phyloP scores from a whole-genome alignment of 2,329 filamentous ascomycete genomes.

The Madurella mycetomatis region DNA sequence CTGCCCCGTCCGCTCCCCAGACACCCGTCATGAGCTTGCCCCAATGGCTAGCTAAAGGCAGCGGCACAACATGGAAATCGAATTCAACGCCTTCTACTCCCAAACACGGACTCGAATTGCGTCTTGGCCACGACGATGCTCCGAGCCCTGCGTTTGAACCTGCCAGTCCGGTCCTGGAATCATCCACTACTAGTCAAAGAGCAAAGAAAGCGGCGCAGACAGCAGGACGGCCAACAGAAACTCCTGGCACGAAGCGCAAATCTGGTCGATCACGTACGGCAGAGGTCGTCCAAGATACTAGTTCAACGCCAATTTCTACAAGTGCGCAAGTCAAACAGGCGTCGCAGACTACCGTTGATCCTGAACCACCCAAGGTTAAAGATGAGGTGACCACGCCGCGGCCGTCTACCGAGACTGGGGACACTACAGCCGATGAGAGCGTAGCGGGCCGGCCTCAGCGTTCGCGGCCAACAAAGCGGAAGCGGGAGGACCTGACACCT shows the following conservation, averaged over 20 bases:
- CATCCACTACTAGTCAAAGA: background rate
- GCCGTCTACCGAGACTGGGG: slow-evolving; percentile 50
- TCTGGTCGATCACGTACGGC: slow-evolving; percentile 1
- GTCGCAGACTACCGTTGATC: slow-evolving; percentile 29
- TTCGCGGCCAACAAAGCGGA: slow-evolving; percentile 47
- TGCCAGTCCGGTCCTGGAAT: slow-evolving; percentile 48
- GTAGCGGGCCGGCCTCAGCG: slow-evolving; percentile 37
- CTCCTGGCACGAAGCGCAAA: slow-evolving; percentile 17
- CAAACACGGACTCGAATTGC: slow-evolving; percentile 29
- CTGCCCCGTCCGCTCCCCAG: slow-evolving; percentile 18
- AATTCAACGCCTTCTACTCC: slow-evolving; percentile 57
- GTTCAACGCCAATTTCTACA: background rate
- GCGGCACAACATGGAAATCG: slow-evolving; percentile 56
- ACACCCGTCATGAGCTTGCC: slow-evolving; percentile 19
- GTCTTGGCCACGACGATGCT: slow-evolving; percentile 31
- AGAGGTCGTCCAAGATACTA: slow-evolving; percentile 9
- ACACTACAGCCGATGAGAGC: slow-evolving; percentile 54
- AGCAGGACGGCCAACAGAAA: slow-evolving; percentile 4
- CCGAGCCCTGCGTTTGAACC: slow-evolving; percentile 55
- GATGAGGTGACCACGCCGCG: slow-evolving; percentile 55
- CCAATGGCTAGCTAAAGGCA: slow-evolving; percentile 23
- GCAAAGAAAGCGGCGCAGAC: background rate
- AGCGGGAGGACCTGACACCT: slow-evolving; percentile 51
- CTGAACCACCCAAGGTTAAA: slow-evolving; percentile 47
- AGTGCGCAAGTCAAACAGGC: slow-evolving; percentile 37